Percentiles rank a stretch among this genome's conserved stretches.
Evolutionary conservation across 768 basidiomycete species (phyloP).

Genomic region (Mycena alexandri): DNA sequence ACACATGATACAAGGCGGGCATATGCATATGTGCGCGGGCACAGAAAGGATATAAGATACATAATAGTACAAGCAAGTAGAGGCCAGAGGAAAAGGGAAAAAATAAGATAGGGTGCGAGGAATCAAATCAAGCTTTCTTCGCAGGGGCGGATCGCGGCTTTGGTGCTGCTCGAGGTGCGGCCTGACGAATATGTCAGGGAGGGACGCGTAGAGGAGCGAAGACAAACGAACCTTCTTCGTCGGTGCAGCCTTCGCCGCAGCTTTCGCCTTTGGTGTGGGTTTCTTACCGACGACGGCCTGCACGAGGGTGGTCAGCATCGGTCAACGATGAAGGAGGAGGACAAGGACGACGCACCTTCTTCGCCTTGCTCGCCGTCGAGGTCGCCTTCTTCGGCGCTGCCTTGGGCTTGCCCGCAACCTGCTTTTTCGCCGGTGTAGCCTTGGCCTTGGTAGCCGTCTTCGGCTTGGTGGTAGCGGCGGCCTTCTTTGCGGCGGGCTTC

Average conservation of each 20-base stretch:
- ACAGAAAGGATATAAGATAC: conserved; percentile 11
- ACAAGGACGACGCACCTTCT: conserved; percentile 22
- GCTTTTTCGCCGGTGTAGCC: conserved; percentile 21
- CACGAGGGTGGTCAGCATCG: not conserved
- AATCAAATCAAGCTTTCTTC: not conserved
- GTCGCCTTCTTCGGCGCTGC: conserved; percentile 33
- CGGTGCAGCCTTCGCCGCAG: conserved; percentile 22
- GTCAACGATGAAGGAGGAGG: not conserved
- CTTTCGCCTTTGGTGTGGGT: conserved; percentile 27
- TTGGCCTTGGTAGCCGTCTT: conserved; percentile 9
- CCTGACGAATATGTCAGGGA: not conserved
- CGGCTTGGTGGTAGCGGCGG: conserved; percentile 20
- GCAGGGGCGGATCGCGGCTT: conserved; percentile 11
- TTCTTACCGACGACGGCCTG: conserved; percentile 34
- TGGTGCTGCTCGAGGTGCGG: conserved; percentile 21
- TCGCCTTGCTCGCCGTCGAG: conserved; percentile 29
- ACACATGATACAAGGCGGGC: conserved; percentile 2
- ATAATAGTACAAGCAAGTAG: conserved; percentile 29
- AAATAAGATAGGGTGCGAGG: not conserved
- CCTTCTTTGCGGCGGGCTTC: not conserved
- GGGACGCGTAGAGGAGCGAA: not conserved
- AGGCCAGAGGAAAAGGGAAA: not conserved
- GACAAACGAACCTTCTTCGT: conserved; percentile 31
- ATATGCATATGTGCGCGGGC: not conserved
- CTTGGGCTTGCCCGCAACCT: conserved; percentile 25